phyloP scores from a whole-genome alignment of 179 eudicot species.

The Vitellaria paradoxa region DNA sequence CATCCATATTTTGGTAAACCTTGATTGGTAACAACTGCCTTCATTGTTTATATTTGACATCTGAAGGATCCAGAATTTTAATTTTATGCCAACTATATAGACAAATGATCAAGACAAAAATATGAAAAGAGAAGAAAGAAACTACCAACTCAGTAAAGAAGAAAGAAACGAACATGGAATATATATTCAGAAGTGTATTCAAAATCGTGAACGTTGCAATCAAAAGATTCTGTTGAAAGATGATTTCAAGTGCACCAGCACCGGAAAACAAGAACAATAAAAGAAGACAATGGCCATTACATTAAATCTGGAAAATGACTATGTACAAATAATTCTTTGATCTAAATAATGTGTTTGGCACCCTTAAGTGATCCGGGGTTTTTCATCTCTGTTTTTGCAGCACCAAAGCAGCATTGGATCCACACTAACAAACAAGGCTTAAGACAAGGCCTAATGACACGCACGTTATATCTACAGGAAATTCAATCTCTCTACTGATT shows the following conservation, averaged over 20 bases:
- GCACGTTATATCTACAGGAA: slow-evolving; percentile 10
- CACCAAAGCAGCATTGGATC: slow-evolving; percentile 15
- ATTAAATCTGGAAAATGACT: background rate
- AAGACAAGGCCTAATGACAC: background rate
- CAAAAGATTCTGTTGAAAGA: background rate
- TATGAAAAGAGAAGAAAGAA: no score
- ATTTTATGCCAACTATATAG: no score
- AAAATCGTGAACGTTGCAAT: slow-evolving; percentile 5
- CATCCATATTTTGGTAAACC: background rate
- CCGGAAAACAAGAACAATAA: background rate
- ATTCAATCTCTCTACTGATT: background rate
- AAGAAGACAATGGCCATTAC: background rate
- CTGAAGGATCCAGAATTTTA: no score
- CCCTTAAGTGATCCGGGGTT: background rate
- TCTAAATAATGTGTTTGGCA: background rate
- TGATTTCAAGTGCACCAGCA: background rate
- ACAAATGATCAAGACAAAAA: no score
- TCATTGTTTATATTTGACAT: no score
- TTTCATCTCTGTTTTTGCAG: background rate
- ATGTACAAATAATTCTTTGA: slow-evolving; percentile 1
- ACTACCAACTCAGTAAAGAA: no score
- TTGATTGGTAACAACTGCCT: no score
- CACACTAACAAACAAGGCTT: background rate
- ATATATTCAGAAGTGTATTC: no score
- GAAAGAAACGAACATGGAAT: no score